A percentile compares a stretch with the other conserved stretches of the same genome.
Conservation (phyloP, 352 stramenopile species). For the Phytopythium chamaehyphon region DNA sequence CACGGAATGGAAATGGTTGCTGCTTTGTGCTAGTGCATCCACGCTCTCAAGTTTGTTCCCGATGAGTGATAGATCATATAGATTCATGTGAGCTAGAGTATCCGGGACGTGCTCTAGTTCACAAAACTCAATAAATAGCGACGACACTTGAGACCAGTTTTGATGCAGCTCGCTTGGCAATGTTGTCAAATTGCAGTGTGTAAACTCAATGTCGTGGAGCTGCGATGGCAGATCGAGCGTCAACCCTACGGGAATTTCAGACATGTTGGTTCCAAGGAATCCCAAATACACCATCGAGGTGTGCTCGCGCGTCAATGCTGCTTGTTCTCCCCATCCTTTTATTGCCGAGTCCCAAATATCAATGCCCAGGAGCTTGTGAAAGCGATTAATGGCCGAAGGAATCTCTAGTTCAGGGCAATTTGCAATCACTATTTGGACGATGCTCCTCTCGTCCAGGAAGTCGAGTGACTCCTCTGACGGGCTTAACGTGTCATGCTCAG, state of each 20-base stretch:
- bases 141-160: constrained; percentile 6
- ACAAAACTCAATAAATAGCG: constrained; percentile 20
- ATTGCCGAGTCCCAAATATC: constrained; percentile 24
- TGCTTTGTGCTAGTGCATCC: background rate
- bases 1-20: constrained; percentile 4
- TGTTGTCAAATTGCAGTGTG: constrained; percentile 11
- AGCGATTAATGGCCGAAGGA: constrained; percentile 9
- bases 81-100: constrained; percentile 6
- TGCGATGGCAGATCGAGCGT: constrained; percentile 9
- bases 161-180: constrained; percentile 15
- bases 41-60: constrained; percentile 11
- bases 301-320: constrained; percentile 4
- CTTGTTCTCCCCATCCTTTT: constrained; percentile 7
- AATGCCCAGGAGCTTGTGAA: constrained; percentile 16
- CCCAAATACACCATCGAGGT: constrained; percentile 17
- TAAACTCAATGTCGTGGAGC: constrained; percentile 20
- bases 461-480: constrained; percentile 3
- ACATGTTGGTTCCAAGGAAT: constrained; percentile 16
- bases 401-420: constrained; percentile 17
- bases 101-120: constrained; percentile 7
- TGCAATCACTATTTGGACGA: constrained; percentile 15
- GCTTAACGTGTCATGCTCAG: constrained; percentile 9
- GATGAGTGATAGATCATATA: constrained; percentile 16
- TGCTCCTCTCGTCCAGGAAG: constrained; percentile 8
- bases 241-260: constrained; percentile 6